Conservation (phyloP, 495 filamentous ascomycete species). For the Astrothelium macrocarpum region DNA sequence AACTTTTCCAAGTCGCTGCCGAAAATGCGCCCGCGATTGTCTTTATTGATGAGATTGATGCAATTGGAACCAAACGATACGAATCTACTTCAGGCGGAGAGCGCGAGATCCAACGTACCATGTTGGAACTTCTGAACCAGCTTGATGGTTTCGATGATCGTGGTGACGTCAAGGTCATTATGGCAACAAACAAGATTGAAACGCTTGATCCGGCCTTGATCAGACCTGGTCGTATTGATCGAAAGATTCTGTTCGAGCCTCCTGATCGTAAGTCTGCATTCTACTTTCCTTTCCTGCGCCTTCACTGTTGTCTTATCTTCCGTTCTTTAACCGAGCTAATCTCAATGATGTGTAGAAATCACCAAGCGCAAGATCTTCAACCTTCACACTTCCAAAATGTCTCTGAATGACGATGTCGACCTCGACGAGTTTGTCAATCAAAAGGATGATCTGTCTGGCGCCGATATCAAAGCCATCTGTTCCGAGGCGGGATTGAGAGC, state of each 20-base stretch:
- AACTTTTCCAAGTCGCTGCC: constrained; percentile 95
- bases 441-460: constrained; percentile 95
- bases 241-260: constrained; percentile 98
- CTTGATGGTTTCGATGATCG: constrained; percentile 98
- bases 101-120: constrained; percentile 94
- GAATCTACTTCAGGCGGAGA: constrained; percentile 95
- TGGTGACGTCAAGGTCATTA: constrained; percentile 98
- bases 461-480: constrained; percentile 98
- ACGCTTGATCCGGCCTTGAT: constrained; percentile 94
- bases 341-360: constrained; percentile 64
- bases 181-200: constrained; percentile 99
- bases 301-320: constrained; percentile 18
- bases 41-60: constrained; percentile 99
- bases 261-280: constrained; percentile 65
- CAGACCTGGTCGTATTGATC: constrained; percentile 93
- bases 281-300: background rate
- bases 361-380: constrained; percentile 99
- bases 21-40: constrained; percentile 96
- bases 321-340: constrained; percentile 18
- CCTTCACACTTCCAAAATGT: constrained; percentile 99
- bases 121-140: constrained; percentile 97
- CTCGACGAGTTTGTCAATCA: constrained; percentile 97
- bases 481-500: constrained; percentile 95
- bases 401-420: constrained; percentile 85
- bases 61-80: constrained; percentile 98